Evolutionary conservation across 1,284 basidiomycete species (phyloP), one percentile per base, ranked within the genome.

Genomic region (Schizopora paradoxa): DNA sequence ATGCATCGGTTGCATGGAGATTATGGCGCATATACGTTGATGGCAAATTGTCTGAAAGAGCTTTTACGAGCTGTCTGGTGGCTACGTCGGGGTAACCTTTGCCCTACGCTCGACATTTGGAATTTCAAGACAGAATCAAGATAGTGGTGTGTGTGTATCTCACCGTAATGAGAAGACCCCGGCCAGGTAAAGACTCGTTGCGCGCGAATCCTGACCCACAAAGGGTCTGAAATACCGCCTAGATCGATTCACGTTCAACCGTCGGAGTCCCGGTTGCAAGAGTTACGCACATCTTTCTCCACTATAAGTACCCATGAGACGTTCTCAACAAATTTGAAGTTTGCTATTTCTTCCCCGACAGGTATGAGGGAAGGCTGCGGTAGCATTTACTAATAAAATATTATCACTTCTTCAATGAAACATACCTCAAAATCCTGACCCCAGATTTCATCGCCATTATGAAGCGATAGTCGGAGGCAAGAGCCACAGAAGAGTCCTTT

Each of bases 51-150:
- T 81, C 73, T 1, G 83, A 77, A 1, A 95, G 68, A 1, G 74
- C 76, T 47, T 79, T 79, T 36, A 91, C 74, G 4, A 96, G 70
- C 53, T 92, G 82, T 6, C 91, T 76, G 1, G 93, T 94, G 1
- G 91, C 83, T 1, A 95, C 62, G 58, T 96, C 93, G 0, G 93
- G 92, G 63, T 94, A 96, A 1, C 93, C 93, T 64, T 95, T 95
- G 2, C 93, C 93, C 91, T 93, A 55, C 11, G 38, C 13, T n/a
- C 13, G 10, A n/a, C n/a, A n/a, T n/a, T n/a, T 11, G 5, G 26
- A 38, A 36, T 29, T 33, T 52, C 32, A 47, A 48, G 32, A 6
- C 10, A 4, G n/a, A n/a, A n/a, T n/a, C n/a, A 19, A 27, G 34
- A 32, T 35, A 37, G 18, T 28, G 31, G 6, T n/a, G 10, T 28